A percentile compares a stretch with the other conserved stretches of the same genome.
phyloP scores from a whole-genome alignment of 495 filamentous ascomycete species.

The Podospora anserina region DNA sequence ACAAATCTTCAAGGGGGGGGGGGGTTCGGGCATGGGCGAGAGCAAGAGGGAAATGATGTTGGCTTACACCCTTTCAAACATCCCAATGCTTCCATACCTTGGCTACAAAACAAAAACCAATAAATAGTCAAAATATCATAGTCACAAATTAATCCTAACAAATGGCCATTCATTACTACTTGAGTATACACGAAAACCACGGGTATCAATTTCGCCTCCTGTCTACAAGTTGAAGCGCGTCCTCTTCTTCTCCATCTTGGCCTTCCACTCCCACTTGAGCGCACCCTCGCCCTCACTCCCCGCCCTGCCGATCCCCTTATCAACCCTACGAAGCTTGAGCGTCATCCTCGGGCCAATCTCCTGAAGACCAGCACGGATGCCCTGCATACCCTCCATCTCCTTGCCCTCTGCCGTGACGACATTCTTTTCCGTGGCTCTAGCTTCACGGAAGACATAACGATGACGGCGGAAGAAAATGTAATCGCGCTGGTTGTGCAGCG shows the following conservation, averaged over 20 bases:
- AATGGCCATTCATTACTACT: neutral
- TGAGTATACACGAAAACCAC: neutral
- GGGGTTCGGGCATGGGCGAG: too few species aligned
- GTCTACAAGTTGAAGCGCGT: constrained; percentile 84
- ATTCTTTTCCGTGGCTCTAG: constrained; percentile 76
- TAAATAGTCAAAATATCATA: too few species aligned
- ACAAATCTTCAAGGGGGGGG: too few species aligned
- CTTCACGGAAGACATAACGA: constrained; percentile 89
- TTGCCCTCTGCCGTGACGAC: constrained; percentile 86
- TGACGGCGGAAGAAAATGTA: constrained; percentile 92
- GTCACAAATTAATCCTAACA: neutral
- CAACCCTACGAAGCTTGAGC: constrained; percentile 82
- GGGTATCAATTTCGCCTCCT: constrained; percentile 16
- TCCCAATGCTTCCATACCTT: too few species aligned
- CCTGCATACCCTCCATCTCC: constrained; percentile 74
- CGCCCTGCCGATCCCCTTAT: constrained; percentile 78
- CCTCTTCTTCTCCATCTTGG: constrained; percentile 84
- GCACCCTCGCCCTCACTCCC: constrained; percentile 69
- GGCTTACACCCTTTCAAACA: too few species aligned
- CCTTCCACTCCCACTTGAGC: constrained; percentile 89
- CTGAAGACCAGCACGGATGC: constrained; percentile 78
- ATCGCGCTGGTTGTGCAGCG: constrained; percentile 88
- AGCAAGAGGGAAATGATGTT: too few species aligned
- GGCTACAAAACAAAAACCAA: too few species aligned
- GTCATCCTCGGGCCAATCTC: constrained; percentile 82